Evolutionary conservation across 2,329 filamentous ascomycete species (phyloP).

Genomic region (Pestalotiopsis fici): DNA sequence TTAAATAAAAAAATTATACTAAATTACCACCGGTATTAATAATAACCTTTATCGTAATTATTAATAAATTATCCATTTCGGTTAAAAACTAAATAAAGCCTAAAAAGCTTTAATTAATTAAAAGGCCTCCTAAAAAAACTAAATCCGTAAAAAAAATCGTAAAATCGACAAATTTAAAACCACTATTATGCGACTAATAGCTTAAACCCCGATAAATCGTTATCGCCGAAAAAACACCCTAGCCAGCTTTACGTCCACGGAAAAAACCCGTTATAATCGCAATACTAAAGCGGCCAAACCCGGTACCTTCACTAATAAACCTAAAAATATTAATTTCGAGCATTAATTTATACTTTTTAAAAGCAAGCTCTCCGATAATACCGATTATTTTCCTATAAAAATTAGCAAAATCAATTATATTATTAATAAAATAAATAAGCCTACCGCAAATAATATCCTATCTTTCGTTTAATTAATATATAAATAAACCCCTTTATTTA

Average conservation of each 20-base stretch:
- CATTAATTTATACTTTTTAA: background rate
- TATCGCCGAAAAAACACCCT: background rate
- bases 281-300: background rate
- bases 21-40: background rate
- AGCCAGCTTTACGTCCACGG: background rate
- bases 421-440: background rate
- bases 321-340: background rate
- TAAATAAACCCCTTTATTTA: background rate
- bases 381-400: background rate
- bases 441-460: too few relatives aligned
- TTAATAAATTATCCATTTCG: background rate
- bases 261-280: background rate
- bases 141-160: background rate
- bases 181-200: too few relatives aligned
- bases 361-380: background rate
- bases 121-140: background rate
- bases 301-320: background rate
- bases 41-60: background rate
- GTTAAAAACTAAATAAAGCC: conserved; percentile 1
- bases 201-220: too few relatives aligned
- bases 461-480: background rate
- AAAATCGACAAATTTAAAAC: background rate
- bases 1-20: background rate
- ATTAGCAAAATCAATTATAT: background rate
- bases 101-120: background rate